These are phyloP conservation scores for Verticillium zaregamsianum DNA, from an alignment of 2,329 filamentous ascomycete species.

Conservation along the genomic window DNA sequence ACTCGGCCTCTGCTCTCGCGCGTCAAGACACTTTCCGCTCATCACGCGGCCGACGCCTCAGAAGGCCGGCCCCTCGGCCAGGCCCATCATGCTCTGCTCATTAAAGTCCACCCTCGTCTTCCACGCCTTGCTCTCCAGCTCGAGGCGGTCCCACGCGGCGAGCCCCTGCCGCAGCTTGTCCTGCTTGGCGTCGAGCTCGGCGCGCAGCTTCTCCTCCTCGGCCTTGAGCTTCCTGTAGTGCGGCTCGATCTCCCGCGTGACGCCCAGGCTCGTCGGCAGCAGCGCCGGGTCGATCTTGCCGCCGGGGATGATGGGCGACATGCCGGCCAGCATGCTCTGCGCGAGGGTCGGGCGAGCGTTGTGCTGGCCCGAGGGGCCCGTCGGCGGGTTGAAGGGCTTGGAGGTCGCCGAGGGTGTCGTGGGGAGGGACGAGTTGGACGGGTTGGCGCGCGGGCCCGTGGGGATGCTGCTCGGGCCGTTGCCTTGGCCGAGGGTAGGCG, in stretches of 20 bases:
- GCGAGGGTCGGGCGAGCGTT: slow-evolving; percentile 38
- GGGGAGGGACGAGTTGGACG: slow-evolving; percentile 24
- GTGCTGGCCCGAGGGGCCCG: slow-evolving; percentile 40
- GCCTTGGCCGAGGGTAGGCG: slow-evolving; percentile 26
- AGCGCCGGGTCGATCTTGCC: slow-evolving; percentile 49
- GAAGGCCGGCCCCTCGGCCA: slow-evolving; percentile 54
- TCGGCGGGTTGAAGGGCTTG: slow-evolving; percentile 53
- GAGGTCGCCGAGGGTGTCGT: slow-evolving; percentile 12
- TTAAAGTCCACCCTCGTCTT: slow-evolving; percentile 53
- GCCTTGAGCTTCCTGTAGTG: slow-evolving; percentile 51
- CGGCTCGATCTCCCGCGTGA: slow-evolving; percentile 50
- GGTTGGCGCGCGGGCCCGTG: slow-evolving; percentile 40
- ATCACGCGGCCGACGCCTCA: slow-evolving; percentile 17
- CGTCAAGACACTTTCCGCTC: too few species aligned
- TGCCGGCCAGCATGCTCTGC: slow-evolving; percentile 45
- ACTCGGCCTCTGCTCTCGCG: too few species aligned
- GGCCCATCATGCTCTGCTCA: slow-evolving; percentile 52
- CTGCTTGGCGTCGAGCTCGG: slow-evolving; percentile 48
- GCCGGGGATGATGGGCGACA: slow-evolving; percentile 49
- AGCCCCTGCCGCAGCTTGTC: slow-evolving; percentile 51
- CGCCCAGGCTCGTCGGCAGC: slow-evolving; percentile 36
- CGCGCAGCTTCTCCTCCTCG: slow-evolving; percentile 53
- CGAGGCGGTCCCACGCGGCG: slow-evolving; percentile 48
- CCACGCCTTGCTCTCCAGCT: slow-evolving; percentile 49
- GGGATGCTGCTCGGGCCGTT: slow-evolving; percentile 38